These are phyloP conservation scores for Chaetomium strumarium DNA, from an alignment of 2,329 filamentous ascomycete species.

Conservation along the genomic window DNA sequence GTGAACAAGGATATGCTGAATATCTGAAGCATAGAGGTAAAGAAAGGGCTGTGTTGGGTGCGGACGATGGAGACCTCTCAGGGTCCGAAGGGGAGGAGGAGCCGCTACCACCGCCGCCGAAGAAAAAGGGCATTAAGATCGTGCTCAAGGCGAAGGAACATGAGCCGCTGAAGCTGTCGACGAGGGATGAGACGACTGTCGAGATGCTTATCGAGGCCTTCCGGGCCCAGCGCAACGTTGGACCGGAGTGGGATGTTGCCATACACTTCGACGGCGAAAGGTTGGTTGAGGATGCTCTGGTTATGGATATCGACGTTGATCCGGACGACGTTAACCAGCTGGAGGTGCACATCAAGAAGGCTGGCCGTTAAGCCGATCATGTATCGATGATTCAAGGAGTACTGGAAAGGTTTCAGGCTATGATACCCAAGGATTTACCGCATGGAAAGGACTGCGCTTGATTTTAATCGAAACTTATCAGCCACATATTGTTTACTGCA, in stretches of 20 bases:
- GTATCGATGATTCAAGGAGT: not conserved
- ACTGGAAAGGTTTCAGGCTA: not conserved
- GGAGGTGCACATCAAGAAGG: slow-evolving; percentile 60
- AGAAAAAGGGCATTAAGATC: slow-evolving; percentile 29
- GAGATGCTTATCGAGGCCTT: slow-evolving; percentile 59
- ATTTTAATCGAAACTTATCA: not conserved
- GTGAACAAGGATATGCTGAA: slow-evolving; percentile 51
- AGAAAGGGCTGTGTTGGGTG: slow-evolving; percentile 39
- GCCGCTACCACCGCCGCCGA: not conserved
- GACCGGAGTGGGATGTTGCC: slow-evolving; percentile 47
- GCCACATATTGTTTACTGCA: not conserved
- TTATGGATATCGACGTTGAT: slow-evolving; percentile 64
- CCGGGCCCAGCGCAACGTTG: slow-evolving; percentile 47
- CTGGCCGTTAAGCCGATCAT: not conserved
- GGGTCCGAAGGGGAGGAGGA: slow-evolving; percentile 30
- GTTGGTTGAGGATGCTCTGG: slow-evolving; percentile 52
- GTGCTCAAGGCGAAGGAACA: slow-evolving; percentile 48
- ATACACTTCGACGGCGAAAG: slow-evolving; percentile 72
- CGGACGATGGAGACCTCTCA: slow-evolving; percentile 23
- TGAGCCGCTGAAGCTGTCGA: slow-evolving; percentile 46
- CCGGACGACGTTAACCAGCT: slow-evolving; percentile 60
- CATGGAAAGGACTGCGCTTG: not conserved
- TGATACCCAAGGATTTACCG: slow-evolving; percentile 13
- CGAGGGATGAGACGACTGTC: slow-evolving; percentile 51
- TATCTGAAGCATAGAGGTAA: slow-evolving; percentile 45